These are phyloP conservation scores for Acanthochlamys bracteata DNA, from an alignment of 106 monocot genomes.

Conservation along the genomic window DNA sequence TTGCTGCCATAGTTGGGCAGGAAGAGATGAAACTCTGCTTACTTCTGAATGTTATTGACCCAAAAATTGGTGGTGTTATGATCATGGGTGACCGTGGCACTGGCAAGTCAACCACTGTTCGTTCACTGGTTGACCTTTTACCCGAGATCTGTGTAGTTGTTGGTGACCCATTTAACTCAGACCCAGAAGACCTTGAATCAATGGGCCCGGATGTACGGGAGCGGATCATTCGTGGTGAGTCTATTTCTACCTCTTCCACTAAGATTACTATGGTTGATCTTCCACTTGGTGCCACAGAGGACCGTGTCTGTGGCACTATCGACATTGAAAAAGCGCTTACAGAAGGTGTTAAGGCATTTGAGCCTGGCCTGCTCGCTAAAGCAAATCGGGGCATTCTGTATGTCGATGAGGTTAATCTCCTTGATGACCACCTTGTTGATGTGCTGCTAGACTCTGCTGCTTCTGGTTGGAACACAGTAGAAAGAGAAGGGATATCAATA, in stretches of 20 bases:
- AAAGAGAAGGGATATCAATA: slow-evolving; percentile 95
- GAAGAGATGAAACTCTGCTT: slow-evolving; percentile 99
- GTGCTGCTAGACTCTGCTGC: slow-evolving; percentile 94
- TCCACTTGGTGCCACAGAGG: slow-evolving; percentile 97
- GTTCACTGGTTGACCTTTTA: slow-evolving; percentile 86
- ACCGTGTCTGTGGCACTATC: slow-evolving; percentile 95
- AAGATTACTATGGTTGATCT: slow-evolving; percentile 99
- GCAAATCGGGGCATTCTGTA: slow-evolving; percentile 98
- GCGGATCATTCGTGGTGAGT: slow-evolving; percentile 30
- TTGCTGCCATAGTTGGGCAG: slow-evolving; percentile 91
- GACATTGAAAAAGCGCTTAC: slow-evolving; percentile 99
- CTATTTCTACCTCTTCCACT: slow-evolving; percentile 30
- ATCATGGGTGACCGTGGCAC: slow-evolving; percentile 99
- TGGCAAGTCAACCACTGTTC: slow-evolving; percentile 92
- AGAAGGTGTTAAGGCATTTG: slow-evolving; percentile 97
- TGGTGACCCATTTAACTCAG: slow-evolving; percentile 97
- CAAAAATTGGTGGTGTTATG: slow-evolving; percentile 99
- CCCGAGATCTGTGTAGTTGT: slow-evolving; percentile 77
- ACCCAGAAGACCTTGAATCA: slow-evolving; percentile 82
- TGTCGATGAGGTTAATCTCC: slow-evolving; percentile 94
- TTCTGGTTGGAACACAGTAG: slow-evolving; percentile 99
- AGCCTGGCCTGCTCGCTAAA: slow-evolving; percentile 93
- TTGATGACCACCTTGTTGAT: slow-evolving; percentile 96
- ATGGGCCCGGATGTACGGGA: slow-evolving; percentile 83
- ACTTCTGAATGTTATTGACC: slow-evolving; percentile 94